Evolutionary conservation across 176 grass and related monocot genomes (phyloP).

Genomic region (Carex littledalei): DNA sequence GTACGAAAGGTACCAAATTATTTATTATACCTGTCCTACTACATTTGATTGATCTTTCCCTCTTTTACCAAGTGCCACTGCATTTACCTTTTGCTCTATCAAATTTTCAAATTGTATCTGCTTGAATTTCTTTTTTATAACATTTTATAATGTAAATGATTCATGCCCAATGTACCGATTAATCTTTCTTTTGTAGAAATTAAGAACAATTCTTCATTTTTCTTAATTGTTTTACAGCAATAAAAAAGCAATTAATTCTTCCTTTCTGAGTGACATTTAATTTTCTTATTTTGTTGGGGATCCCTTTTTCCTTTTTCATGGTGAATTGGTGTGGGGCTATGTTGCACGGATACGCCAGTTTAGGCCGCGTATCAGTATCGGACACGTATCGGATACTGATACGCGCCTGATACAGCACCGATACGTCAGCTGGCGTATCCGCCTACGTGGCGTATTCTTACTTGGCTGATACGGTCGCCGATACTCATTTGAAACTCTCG

Average conservation of each 20-base stretch:
- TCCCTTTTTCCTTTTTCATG: not conserved
- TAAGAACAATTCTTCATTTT: too few species aligned
- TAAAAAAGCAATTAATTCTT: not conserved
- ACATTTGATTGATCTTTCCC: not conserved
- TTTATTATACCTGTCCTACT: not conserved
- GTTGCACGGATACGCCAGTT: too few species aligned
- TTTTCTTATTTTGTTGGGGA: not conserved
- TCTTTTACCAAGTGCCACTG: not conserved
- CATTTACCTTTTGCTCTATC: not conserved
- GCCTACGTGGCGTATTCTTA: too few species aligned
- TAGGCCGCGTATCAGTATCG: too few species aligned
- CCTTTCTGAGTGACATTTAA: not conserved
- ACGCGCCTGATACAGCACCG: too few species aligned
- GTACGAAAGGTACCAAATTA: not conserved
- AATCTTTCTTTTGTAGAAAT: too few species aligned
- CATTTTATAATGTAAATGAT: not conserved
- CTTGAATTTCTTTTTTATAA: not conserved
- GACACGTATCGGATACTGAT: too few species aligned
- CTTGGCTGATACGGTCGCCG: too few species aligned
- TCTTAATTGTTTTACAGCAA: not conserved
- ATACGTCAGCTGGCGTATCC: too few species aligned
- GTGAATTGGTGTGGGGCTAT: not conserved
- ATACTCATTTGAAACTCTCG: too few species aligned
- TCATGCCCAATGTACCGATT: not conserved
- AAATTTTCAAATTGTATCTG: not conserved